Conservation (phyloP, 2,329 filamentous ascomycete genomes). For the Aureobasidium namibiae region DNA sequence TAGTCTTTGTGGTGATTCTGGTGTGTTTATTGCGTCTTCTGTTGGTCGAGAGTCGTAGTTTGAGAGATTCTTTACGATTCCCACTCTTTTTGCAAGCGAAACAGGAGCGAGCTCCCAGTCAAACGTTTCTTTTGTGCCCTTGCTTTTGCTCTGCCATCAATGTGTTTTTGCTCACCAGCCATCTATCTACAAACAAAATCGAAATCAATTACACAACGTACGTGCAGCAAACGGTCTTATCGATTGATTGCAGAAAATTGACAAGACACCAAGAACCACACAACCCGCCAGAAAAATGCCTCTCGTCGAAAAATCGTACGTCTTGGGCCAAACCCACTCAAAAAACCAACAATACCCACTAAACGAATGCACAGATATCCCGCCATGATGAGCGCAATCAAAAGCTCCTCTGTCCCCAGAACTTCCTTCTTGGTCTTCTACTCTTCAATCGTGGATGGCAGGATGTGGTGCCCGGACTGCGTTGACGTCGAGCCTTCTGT, state of each 20-base stretch:
- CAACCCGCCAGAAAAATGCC: not conserved
- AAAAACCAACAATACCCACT: not conserved
- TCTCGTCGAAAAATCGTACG: slow-evolving; percentile 2
- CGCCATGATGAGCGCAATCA: slow-evolving; percentile 1
- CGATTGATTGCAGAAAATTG: not conserved
- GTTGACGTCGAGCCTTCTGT: not conserved
- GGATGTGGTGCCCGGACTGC: slow-evolving; percentile 8
- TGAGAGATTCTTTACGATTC: no score
- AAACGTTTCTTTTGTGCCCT: not conserved
- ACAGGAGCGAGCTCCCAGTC: not conserved
- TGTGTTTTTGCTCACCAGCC: not conserved
- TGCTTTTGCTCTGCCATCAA: slow-evolving; percentile 1
- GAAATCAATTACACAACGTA: not conserved
- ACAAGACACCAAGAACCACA: not conserved
- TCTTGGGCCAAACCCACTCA: not conserved
- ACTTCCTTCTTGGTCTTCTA: slow-evolving; percentile 1
- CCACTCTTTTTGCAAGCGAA: slow-evolving; percentile 9
- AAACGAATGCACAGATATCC: not conserved
- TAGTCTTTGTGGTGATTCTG: no score
- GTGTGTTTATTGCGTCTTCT: no score
- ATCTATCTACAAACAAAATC: not conserved
- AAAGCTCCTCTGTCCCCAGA: not conserved
- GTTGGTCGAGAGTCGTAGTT: no score
- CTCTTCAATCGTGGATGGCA: not conserved
- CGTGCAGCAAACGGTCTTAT: not conserved